Conservation (phyloP, 352 stramenopile genomes). For the Phytophthora hibernalis region DNA sequence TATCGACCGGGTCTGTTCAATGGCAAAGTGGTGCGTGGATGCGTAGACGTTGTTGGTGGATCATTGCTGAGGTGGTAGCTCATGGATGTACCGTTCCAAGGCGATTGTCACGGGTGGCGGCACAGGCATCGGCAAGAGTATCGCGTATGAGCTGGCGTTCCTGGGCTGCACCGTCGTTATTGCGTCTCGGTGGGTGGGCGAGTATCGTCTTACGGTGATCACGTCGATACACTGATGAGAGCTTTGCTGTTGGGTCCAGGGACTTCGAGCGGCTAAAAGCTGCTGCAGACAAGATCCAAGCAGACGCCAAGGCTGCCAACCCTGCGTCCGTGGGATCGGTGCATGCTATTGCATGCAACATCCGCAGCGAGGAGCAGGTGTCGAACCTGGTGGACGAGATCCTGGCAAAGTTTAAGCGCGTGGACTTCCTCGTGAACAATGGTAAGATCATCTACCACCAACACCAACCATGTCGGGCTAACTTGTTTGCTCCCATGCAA, state of each 20-base stretch:
- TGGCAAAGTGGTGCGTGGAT: slow-evolving; percentile 62
- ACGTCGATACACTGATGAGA: background rate
- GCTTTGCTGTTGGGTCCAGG: slow-evolving; percentile 26
- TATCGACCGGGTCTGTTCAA: slow-evolving; percentile 66
- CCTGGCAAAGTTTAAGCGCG: slow-evolving; percentile 69
- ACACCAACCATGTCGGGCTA: background rate
- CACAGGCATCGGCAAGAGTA: slow-evolving; percentile 81
- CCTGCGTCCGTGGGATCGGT: slow-evolving; percentile 40
- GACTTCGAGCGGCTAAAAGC: slow-evolving; percentile 60
- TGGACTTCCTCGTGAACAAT: slow-evolving; percentile 96
- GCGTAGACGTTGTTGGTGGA: too few species aligned
- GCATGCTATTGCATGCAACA: slow-evolving; percentile 59
- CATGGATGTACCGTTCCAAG: slow-evolving; percentile 26
- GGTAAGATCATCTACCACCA: slow-evolving; percentile 23
- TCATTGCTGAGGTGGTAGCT: too few species aligned
- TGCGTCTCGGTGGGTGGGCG: slow-evolving; percentile 41
- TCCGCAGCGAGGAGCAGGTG: slow-evolving; percentile 72
- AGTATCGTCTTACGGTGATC: background rate
- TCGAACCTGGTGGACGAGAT: slow-evolving; percentile 61
- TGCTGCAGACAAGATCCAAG: slow-evolving; percentile 58
- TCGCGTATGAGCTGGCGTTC: slow-evolving; percentile 73
- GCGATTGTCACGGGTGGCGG: slow-evolving; percentile 81
- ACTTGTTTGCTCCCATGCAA: background rate
- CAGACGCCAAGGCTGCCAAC: slow-evolving; percentile 39
- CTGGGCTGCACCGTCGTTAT: slow-evolving; percentile 81